These are phyloP conservation scores for Syzygium malaccense DNA, from an alignment of 441 rosid species.

Conservation along the genomic window DNA sequence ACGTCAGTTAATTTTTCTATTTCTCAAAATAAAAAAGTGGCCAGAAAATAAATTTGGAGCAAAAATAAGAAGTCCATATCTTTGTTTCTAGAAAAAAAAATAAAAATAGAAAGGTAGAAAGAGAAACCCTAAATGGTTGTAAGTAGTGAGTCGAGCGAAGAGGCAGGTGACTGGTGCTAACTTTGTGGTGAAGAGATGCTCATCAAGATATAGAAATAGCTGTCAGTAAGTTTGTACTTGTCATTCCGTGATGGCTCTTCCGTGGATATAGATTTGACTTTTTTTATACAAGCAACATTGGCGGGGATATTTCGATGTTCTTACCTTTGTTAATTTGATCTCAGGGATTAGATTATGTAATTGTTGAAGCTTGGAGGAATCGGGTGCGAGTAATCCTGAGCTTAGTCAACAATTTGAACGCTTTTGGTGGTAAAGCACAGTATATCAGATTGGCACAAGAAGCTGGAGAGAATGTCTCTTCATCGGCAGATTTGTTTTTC, in stretches of 20 bases:
- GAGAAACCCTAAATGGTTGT: neutral
- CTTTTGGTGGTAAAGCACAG: slow-evolving; percentile 52
- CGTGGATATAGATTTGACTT: neutral
- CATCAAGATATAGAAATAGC: neutral
- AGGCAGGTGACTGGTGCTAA: neutral
- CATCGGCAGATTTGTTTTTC: slow-evolving; percentile 24
- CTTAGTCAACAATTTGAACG: slow-evolving; percentile 37
- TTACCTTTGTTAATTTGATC: neutral
- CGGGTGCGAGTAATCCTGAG: slow-evolving; percentile 35
- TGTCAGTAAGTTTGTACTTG: neutral
- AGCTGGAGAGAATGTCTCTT: slow-evolving; percentile 23
- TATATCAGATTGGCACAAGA: slow-evolving; percentile 41
- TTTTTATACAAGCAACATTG: neutral
- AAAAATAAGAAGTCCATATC: too few species aligned
- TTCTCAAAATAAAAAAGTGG: too few species aligned
- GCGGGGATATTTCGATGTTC: neutral
- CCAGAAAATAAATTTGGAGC: too few species aligned
- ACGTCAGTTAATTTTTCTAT: too few species aligned
- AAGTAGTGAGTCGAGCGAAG: neutral
- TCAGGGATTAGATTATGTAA: slow-evolving; percentile 42
- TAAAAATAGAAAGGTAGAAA: too few species aligned
- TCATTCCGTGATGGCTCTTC: neutral
- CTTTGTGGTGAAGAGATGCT: neutral
- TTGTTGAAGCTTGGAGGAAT: slow-evolving; percentile 34
- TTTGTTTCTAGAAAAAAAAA: too few species aligned